A percentile compares a stretch with the other conserved stretches of the same genome.
phyloP scores from a whole-genome alignment of 2,329 filamentous ascomycete genomes.

The Fusarium staphyleae region DNA sequence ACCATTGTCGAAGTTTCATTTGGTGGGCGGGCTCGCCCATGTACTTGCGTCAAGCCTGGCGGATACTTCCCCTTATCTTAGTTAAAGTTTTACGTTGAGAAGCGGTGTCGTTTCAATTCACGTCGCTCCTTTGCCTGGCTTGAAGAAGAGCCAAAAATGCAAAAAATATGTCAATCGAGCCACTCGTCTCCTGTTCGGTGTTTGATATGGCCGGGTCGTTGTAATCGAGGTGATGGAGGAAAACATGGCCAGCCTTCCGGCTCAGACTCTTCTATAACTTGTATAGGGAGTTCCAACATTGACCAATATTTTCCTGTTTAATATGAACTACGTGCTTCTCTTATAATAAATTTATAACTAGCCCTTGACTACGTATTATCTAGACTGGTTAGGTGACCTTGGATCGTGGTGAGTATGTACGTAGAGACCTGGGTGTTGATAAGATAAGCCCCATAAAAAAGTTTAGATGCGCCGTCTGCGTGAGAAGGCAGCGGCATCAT shows the following conservation, averaged over 20 bases:
- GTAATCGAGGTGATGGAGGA: too few relatives aligned
- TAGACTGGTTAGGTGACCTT: too few relatives aligned
- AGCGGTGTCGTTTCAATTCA: slow-evolving; percentile 37
- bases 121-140: slow-evolving; percentile 34
- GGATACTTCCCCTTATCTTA: slow-evolving; percentile 38
- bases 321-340: too few relatives aligned
- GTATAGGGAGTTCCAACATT: too few relatives aligned
- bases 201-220: background rate
- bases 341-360: too few relatives aligned
- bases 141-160: slow-evolving; percentile 29
- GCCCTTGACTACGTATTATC: too few relatives aligned
- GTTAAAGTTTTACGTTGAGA: slow-evolving; percentile 38
- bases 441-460: slow-evolving; percentile 43
- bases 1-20: slow-evolving; percentile 27
- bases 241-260: too few relatives aligned
- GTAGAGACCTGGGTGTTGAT: slow-evolving; percentile 14
- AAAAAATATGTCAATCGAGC: slow-evolving; percentile 26
- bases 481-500: slow-evolving; percentile 4
- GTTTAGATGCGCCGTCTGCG: slow-evolving; percentile 14
- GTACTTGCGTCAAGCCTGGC: slow-evolving; percentile 38
- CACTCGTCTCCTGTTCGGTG: background rate
- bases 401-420: background rate
- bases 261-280: too few relatives aligned
- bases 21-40: slow-evolving; percentile 36
- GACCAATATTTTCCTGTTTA: too few relatives aligned